Conservation (phyloP, 805 yeast species). For the Saturnispora diversa region DNA sequence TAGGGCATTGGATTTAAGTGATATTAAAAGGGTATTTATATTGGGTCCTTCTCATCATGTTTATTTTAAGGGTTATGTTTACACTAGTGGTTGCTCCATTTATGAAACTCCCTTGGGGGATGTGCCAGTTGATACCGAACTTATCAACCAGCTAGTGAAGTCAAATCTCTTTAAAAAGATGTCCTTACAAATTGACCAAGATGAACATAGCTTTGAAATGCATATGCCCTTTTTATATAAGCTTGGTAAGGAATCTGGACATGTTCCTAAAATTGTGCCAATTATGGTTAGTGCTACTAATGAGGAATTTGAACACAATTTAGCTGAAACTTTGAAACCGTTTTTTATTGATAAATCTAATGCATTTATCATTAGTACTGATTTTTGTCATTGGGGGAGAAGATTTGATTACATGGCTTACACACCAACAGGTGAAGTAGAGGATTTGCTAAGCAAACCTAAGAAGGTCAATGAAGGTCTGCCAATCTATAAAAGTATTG, state of each 20-base stretch:
- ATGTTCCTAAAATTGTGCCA: slow-evolving; percentile 50
- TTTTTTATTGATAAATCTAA: slow-evolving; percentile 46
- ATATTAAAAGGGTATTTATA: slow-evolving; percentile 58
- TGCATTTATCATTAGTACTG: slow-evolving; percentile 77
- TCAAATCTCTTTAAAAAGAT: slow-evolving; percentile 44
- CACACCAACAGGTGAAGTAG: slow-evolving; percentile 31
- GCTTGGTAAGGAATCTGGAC: slow-evolving; percentile 31
- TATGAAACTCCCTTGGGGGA: slow-evolving; percentile 83
- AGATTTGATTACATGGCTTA: slow-evolving; percentile 54
- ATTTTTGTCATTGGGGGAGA: slow-evolving; percentile 92
- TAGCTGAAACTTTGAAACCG: slow-evolving; percentile 44
- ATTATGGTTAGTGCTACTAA: slow-evolving; percentile 65
- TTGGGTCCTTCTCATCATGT: slow-evolving; percentile 93
- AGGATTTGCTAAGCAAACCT: slow-evolving; percentile 15
- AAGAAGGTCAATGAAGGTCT: slow-evolving; percentile 8
- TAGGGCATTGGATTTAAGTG: slow-evolving; percentile 53
- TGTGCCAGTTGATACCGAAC: slow-evolving; percentile 53
- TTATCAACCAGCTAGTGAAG: slow-evolving; percentile 31
- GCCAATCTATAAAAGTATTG: slow-evolving; percentile 61
- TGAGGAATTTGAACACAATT: slow-evolving; percentile 32
- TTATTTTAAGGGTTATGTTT: slow-evolving; percentile 56
- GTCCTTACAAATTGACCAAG: slow-evolving; percentile 56
- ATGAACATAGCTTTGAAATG: slow-evolving; percentile 93
- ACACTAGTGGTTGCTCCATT: slow-evolving; percentile 41
- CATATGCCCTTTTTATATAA: slow-evolving; percentile 71